Conservation (phyloP, 2,329 filamentous ascomycete species). For the Calonectria montana region DNA sequence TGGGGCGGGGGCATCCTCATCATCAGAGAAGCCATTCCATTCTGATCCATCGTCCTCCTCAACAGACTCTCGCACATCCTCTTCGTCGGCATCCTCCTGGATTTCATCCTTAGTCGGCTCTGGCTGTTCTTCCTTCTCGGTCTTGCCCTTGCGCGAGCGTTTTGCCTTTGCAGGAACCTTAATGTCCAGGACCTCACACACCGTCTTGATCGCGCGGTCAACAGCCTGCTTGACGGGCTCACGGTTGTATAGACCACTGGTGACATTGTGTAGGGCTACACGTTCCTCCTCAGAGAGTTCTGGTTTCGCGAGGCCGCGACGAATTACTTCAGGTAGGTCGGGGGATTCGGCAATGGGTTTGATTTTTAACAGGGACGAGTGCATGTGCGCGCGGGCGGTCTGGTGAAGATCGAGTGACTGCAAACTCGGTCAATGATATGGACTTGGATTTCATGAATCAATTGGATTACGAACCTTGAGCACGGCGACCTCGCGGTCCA, state of each 20-base stretch:
- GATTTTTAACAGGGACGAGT: slow-evolving; percentile 64
- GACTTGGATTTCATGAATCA: background rate
- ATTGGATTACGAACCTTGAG: slow-evolving; percentile 57
- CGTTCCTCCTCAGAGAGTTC: slow-evolving; percentile 64
- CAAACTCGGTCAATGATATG: background rate
- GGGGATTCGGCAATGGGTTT: slow-evolving; percentile 63
- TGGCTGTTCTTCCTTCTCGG: slow-evolving; percentile 46
- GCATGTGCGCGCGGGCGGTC: slow-evolving; percentile 66
- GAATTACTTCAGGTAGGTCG: slow-evolving; percentile 62
- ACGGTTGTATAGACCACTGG: slow-evolving; percentile 66
- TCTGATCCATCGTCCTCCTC: slow-evolving; percentile 45
- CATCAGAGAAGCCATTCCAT: slow-evolving; percentile 52
- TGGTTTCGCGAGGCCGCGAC: slow-evolving; percentile 59
- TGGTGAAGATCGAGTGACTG: slow-evolving; percentile 69
- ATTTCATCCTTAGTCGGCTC: slow-evolving; percentile 32
- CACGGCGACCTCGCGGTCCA: slow-evolving; percentile 71
- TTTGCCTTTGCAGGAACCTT: slow-evolving; percentile 56
- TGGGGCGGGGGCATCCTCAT: slow-evolving; percentile 15
- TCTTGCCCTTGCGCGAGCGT: slow-evolving; percentile 46
- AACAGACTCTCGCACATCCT: slow-evolving; percentile 33
- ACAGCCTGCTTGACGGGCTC: slow-evolving; percentile 62
- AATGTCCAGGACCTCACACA: slow-evolving; percentile 62
- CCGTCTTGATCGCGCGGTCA: slow-evolving; percentile 59
- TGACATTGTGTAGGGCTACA: slow-evolving; percentile 67
- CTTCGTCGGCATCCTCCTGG: slow-evolving; percentile 27